A percentile compares a stretch with the other conserved stretches of the same genome.
Evolutionary conservation across 208 protist genomes (phyloP).

Genomic region (Herpetomonas samuelpessoai): DNA sequence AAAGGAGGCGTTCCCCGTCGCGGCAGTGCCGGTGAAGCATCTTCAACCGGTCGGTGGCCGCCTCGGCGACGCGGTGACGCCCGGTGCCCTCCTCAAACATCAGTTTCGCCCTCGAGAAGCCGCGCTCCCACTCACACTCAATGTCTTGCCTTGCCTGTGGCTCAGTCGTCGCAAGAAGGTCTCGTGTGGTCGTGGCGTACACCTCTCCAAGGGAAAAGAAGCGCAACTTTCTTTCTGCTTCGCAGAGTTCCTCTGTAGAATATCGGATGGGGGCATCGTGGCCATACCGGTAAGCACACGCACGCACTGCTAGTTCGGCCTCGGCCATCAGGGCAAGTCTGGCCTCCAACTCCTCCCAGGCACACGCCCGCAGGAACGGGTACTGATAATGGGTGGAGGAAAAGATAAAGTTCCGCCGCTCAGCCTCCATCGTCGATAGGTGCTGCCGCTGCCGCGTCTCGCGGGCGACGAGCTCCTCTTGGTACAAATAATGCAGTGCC

Average conservation of each 20-base stretch:
- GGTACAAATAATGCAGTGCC: neutral
- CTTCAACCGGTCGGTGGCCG: neutral
- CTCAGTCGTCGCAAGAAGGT: conserved; percentile 32
- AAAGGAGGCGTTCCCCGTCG: neutral
- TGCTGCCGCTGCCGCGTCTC: conserved; percentile 9
- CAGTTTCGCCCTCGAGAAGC: neutral
- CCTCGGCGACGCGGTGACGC: neutral
- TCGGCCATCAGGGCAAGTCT: conserved; percentile 45
- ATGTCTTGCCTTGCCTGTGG: conserved; percentile 17
- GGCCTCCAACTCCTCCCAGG: conserved; percentile 33
- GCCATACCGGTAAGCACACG: conserved; percentile 19
- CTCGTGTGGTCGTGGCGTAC: conserved; percentile 3
- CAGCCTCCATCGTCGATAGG: conserved; percentile 10
- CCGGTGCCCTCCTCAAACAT: neutral
- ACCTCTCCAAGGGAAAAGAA: conserved; percentile 27
- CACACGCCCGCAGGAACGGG: conserved; percentile 24
- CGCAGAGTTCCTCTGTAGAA: conserved; percentile 25
- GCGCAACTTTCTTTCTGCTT: conserved; percentile 21
- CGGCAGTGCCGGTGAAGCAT: neutral
- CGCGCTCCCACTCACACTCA: conserved; percentile 7
- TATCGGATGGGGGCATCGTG: conserved; percentile 19
- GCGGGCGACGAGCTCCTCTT: neutral
- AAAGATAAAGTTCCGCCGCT: conserved; percentile 23
- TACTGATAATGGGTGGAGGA: conserved; percentile 18
- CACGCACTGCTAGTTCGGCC: conserved; percentile 27